These are phyloP conservation scores for Echinochloa phyllopogon DNA, from an alignment of 176 grass and related monocot genomes.

Conservation along the genomic window DNA sequence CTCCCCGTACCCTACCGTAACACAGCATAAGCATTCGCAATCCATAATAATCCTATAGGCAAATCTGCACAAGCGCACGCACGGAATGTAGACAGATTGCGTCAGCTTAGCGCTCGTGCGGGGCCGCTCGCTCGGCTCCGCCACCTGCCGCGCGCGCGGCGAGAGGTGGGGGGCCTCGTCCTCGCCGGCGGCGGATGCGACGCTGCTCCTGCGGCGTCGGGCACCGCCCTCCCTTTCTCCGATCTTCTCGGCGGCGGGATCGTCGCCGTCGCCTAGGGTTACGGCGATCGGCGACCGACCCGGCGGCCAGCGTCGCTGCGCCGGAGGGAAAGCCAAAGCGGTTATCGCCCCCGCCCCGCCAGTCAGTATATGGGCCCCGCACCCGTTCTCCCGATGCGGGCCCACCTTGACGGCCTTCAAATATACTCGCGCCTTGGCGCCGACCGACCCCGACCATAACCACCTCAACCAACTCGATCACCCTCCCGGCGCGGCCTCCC, in stretches of 20 bases:
- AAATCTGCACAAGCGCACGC: background rate
- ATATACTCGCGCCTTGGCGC: conserved; percentile 21
- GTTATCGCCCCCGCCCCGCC: background rate
- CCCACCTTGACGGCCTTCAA: conserved; percentile 11
- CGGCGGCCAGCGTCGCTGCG: background rate
- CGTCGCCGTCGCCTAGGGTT: conserved; percentile 9
- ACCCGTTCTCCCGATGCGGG: background rate
- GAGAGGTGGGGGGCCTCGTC: background rate
- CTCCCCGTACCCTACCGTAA: background rate
- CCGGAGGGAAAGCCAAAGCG: too few species aligned
- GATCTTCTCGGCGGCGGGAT: background rate
- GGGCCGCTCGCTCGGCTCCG: background rate
- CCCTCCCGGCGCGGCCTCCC: background rate
- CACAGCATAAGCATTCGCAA: background rate
- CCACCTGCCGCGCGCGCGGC: background rate
- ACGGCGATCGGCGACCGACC: background rate
- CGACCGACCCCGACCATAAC: background rate
- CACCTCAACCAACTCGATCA: background rate
- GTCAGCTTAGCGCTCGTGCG: background rate
- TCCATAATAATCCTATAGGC: too few species aligned
- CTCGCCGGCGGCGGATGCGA: background rate
- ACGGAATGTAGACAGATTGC: background rate
- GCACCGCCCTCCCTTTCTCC: background rate
- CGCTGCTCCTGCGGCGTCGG: too few species aligned
- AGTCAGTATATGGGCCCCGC: background rate